Base-by-base conservation (phyloP, 495 filamentous ascomycete genomes). In the Polyplosphaeria fusca region DNA sequence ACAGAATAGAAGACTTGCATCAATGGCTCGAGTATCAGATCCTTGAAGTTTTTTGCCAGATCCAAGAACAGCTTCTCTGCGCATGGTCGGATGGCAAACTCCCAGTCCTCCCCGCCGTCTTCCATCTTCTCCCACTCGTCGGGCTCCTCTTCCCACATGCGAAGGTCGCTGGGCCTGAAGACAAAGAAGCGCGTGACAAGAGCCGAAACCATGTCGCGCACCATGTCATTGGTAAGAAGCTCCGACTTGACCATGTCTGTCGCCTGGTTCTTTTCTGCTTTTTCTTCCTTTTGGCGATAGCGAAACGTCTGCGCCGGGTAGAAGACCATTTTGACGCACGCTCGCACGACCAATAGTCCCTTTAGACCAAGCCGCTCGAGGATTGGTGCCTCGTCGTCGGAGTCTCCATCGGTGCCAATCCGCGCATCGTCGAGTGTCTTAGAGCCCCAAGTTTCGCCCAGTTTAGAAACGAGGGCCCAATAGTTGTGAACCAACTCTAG, bases 1-100 rank as follows among this genome's bases (percentile, higher is more conserved):
- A 88, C 85, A 0, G 79, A 80, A 43, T 83, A 74, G 69, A 95
- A 95, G 45, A 95, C 90, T 11, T 76, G 77, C 53, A 96, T 69
- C 9, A 98, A 74, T 1, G 89, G 89, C 30, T 82, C 77, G 23
- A 88, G 78, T 2, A 95, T 77, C 18, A 93, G 71, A 19, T 84
- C 76, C 68, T 89, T 94, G 76, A 87, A 91, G 68, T 95, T 84
- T 32, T 86, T 87, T 22, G 95, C 79, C 0, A 98, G 78, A 61
- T 96, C 93, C 63, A 97, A 77, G 68, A 96, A 95, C 14, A 98
- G 77, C 69, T 91, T 94, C 71, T 97, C 91, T 0, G 91, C 85
- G 66, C 93, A 98, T 0, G 89, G 86, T 5, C 90, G 83, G 38
- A 97, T 82, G 23, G 90, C 82, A 73, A 90, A 94, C 62, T 96